Conservation (phyloP, 179 eudicot genomes). For the Spinacia oleracea region DNA sequence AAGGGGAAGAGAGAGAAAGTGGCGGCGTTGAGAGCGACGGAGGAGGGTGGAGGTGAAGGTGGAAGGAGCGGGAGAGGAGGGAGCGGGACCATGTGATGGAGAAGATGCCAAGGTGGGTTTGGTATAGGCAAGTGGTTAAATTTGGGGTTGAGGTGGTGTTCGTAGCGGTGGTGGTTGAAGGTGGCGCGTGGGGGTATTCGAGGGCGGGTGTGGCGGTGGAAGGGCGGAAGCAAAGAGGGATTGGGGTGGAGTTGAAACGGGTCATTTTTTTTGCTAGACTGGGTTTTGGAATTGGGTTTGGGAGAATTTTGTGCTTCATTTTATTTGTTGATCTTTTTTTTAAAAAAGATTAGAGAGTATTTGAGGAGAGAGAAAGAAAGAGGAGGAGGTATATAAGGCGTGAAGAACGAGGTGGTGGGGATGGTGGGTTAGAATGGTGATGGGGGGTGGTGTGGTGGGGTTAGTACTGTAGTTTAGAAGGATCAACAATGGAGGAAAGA, state of each 20-base stretch:
- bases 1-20: conserved; percentile 30
- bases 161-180: conserved; percentile 24
- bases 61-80: conserved; percentile 47
- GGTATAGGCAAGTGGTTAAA: conserved; percentile 65
- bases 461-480: not conserved
- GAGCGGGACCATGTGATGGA: conserved; percentile 69
- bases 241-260: conserved; percentile 30
- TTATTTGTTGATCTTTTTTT: not conserved
- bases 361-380: not conserved
- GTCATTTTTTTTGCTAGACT: conserved; percentile 14
- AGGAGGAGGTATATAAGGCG: not conserved
- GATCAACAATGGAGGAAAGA: not conserved
- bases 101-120: conserved; percentile 57
- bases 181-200: conserved; percentile 27
- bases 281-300: conserved; percentile 7
- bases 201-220: conserved; percentile 24
- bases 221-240: conserved; percentile 40
- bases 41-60: conserved; percentile 46
- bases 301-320: conserved; percentile 21
- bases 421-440: not conserved
- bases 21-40: conserved; percentile 15
- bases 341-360: not conserved
- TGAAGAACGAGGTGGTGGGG: conserved; percentile 11
- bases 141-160: conserved; percentile 37
- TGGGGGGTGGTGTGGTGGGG: not conserved